Conservation (phyloP, 192 early-diverging fungal genomes). For the Thamnidium elegans region DNA sequence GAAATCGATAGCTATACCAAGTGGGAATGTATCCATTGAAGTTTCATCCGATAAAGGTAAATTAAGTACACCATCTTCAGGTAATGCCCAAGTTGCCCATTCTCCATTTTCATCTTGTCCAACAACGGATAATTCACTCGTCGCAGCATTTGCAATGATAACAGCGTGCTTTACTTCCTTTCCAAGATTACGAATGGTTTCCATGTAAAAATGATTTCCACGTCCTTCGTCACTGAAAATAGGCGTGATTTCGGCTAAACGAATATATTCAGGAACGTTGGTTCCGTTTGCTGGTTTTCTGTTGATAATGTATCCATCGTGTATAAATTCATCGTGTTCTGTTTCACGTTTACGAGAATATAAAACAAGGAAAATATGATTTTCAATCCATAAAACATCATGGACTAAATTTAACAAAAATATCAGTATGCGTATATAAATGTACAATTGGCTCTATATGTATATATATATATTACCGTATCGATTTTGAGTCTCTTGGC, state of each 20-base stretch:
- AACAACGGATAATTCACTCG: constrained; percentile 48
- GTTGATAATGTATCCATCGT: constrained; percentile 60
- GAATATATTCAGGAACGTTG: constrained; percentile 44
- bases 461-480: constrained; percentile 19
- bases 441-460: constrained; percentile 1
- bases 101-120: constrained; percentile 40
- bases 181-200: constrained; percentile 57
- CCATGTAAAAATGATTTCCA: constrained; percentile 56
- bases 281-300: constrained; percentile 40
- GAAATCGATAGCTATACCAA: constrained; percentile 77
- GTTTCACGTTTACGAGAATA: constrained; percentile 47
- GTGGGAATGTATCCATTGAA: constrained; percentile 60
- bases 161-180: constrained; percentile 36
- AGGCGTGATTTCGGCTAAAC: constrained; percentile 56
- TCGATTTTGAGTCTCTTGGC: constrained; percentile 14
- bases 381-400: constrained; percentile 76
- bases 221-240: constrained; percentile 49
- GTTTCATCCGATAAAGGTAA: constrained; percentile 57
- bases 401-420: constrained; percentile 48
- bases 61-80: constrained; percentile 47
- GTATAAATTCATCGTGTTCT: constrained; percentile 28
- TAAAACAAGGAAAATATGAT: constrained; percentile 60
- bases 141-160: constrained; percentile 39
- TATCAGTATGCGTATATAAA: not conserved
- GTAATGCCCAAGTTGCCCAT: constrained; percentile 72